A percentile compares a stretch with the other conserved stretches of the same genome.
Conservation (phyloP, 495 filamentous ascomycete species). For the Tricharina praecox region DNA sequence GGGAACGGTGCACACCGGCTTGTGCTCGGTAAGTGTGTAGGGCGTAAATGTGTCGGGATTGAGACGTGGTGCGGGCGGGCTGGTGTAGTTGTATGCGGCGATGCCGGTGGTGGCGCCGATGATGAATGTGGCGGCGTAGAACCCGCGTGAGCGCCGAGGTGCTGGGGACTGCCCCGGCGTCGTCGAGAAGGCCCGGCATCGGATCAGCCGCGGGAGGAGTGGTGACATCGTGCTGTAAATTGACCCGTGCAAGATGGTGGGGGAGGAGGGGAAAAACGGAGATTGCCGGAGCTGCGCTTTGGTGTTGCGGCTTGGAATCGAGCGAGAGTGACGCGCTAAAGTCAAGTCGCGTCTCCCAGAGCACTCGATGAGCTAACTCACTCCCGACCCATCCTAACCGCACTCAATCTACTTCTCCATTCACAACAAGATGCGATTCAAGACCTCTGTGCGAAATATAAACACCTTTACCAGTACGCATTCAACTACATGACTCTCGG, state of each 20-base stretch:
- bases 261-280: background rate
- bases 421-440: slow-evolving; percentile 51
- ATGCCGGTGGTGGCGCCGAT: slow-evolving; percentile 4
- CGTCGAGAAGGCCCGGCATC: slow-evolving; percentile 5
- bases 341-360: background rate
- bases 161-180: slow-evolving; percentile 4
- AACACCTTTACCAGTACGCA: slow-evolving; percentile 61
- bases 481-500: background rate
- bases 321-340: slow-evolving; percentile 3
- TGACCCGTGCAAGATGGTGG: too few relatives aligned
- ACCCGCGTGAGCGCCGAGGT: background rate
- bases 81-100: slow-evolving; percentile 6
- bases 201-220: background rate
- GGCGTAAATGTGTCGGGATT: slow-evolving; percentile 40
- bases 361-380: too few relatives aligned
- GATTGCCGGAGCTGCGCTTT: background rate
- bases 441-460: slow-evolving; percentile 61
- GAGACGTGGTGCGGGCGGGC: slow-evolving; percentile 22
- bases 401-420: too few relatives aligned
- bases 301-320: slow-evolving; percentile 11
- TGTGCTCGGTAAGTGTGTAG: slow-evolving; percentile 45
- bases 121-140: slow-evolving; percentile 4
- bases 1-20: slow-evolving; percentile 49
- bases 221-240: background rate
- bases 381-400: slow-evolving; percentile 13